Conservation (phyloP, 176 grass and related monocot species). For the Lolium perenne region DNA sequence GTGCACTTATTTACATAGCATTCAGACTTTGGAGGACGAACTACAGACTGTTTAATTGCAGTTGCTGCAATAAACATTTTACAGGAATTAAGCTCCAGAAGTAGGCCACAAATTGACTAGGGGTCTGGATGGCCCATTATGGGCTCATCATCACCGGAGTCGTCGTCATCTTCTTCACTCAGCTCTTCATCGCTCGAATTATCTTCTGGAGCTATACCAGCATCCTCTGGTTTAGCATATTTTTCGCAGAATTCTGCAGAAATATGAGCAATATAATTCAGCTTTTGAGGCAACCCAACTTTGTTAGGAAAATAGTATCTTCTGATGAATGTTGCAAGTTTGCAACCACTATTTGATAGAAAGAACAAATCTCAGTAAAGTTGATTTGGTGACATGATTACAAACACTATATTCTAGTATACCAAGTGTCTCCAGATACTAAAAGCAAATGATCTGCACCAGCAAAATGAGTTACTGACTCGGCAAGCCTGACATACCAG, state of each 20-base stretch:
- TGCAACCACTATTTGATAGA: background rate
- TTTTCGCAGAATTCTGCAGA: constrained; percentile 71
- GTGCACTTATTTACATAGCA: constrained; percentile 58
- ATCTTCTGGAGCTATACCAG: constrained; percentile 58
- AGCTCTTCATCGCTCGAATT: constrained; percentile 76
- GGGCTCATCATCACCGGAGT: constrained; percentile 63
- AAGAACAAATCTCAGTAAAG: background rate
- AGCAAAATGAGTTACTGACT: background rate
- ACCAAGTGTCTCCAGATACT: background rate
- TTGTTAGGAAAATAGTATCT: background rate
- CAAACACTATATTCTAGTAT: constrained; percentile 6
- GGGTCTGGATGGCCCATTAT: constrained; percentile 73
- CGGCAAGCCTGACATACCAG: background rate
- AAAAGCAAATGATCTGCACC: background rate
- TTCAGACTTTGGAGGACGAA: constrained; percentile 20
- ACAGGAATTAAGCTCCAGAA: background rate
- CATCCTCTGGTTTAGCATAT: constrained; percentile 79
- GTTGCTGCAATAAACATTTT: constrained; percentile 48
- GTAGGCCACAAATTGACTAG: constrained; percentile 38
- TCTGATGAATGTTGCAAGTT: background rate
- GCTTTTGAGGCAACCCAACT: background rate
- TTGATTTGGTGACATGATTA: constrained; percentile 1
- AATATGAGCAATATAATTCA: constrained; percentile 30
- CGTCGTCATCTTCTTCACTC: constrained; percentile 77
- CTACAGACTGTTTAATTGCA: constrained; percentile 42